These are phyloP conservation scores for Agrostemma githago DNA, from an alignment of 148 eudicot species.

Conservation along the genomic window DNA sequence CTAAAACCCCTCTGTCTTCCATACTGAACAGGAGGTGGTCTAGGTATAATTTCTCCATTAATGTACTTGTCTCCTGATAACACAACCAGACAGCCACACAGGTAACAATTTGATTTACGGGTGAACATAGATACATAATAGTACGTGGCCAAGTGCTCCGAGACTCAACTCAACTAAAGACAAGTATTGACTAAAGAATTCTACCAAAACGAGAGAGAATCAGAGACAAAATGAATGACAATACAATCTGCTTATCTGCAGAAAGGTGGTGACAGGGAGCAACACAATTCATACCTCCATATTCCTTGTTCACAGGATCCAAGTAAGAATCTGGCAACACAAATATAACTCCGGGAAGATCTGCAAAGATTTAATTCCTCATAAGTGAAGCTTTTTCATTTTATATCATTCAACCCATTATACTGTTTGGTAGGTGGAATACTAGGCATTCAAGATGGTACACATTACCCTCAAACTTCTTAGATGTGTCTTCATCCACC, in stretches of 20 bases:
- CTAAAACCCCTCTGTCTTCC: slow-evolving; percentile 46
- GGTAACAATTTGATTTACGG: background rate
- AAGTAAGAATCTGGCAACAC: slow-evolving; percentile 94
- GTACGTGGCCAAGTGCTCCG: no score
- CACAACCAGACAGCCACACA: background rate
- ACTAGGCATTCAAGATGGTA: background rate
- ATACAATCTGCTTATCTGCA: no score
- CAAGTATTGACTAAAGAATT: background rate
- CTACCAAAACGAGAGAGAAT: background rate
- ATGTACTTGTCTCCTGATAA: slow-evolving; percentile 79
- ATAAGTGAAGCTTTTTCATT: background rate
- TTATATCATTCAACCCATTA: background rate
- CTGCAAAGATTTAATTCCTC: slow-evolving; percentile 28
- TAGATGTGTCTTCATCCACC: slow-evolving; percentile 68
- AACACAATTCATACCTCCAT: slow-evolving; percentile 65
- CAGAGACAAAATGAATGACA: background rate
- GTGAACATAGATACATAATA: background rate
- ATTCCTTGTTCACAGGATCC: slow-evolving; percentile 90
- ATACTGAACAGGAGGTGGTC: slow-evolving; percentile 83
- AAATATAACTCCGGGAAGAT: slow-evolving; percentile 79
- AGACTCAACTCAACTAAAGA: background rate
- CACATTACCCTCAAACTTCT: slow-evolving; percentile 62
- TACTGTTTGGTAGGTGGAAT: background rate
- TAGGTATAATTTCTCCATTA: slow-evolving; percentile 75
- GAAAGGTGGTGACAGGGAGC: background rate